Percentiles rank a stretch among this genome's conserved stretches.
phyloP scores from a whole-genome alignment of 1,139 yeast species.

The Hanseniaspora sp. region DNA sequence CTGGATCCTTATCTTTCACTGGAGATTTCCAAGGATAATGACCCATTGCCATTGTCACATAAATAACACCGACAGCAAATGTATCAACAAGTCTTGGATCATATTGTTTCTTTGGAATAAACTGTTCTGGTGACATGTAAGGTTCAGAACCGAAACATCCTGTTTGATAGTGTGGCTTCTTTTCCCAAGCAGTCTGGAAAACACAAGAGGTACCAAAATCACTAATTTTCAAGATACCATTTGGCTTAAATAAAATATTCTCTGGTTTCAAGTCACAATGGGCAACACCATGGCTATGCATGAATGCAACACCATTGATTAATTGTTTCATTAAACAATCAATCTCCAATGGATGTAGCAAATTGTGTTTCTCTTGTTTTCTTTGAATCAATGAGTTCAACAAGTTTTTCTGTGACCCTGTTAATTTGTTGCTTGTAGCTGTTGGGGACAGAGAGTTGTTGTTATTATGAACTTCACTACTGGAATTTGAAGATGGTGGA shows the following conservation, averaged over 20 bases:
- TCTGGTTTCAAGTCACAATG: slow-evolving; percentile 68
- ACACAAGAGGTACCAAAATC: slow-evolving; percentile 74
- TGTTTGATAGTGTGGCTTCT: slow-evolving; percentile 38
- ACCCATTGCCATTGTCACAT: slow-evolving; percentile 43
- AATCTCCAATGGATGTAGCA: slow-evolving; percentile 43
- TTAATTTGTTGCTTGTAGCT: slow-evolving; percentile 26
- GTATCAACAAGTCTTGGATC: slow-evolving; percentile 54
- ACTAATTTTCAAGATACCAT: slow-evolving; percentile 46
- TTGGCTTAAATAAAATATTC: slow-evolving; percentile 43
- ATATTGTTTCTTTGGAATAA: slow-evolving; percentile 35
- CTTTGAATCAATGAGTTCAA: slow-evolving; percentile 9
- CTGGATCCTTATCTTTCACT: slow-evolving; percentile 27
- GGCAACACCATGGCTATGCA: slow-evolving; percentile 66
- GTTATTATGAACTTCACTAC: background rate
- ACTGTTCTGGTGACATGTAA: slow-evolving; percentile 66
- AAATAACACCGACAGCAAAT: slow-evolving; percentile 60
- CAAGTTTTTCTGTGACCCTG: slow-evolving; percentile 9
- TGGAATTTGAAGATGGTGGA: background rate
- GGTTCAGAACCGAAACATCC: slow-evolving; percentile 72
- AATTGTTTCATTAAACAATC: slow-evolving; percentile 65
- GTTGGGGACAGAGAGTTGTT: background rate
- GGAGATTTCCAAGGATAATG: slow-evolving; percentile 44
- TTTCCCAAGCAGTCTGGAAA: slow-evolving; percentile 63
- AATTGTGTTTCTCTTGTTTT: slow-evolving; percentile 12
- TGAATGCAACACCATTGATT: slow-evolving; percentile 50